These are phyloP conservation scores for Colletotrichum cuscutae DNA, from an alignment of 2,329 filamentous ascomycete genomes.

Conservation along the genomic window DNA sequence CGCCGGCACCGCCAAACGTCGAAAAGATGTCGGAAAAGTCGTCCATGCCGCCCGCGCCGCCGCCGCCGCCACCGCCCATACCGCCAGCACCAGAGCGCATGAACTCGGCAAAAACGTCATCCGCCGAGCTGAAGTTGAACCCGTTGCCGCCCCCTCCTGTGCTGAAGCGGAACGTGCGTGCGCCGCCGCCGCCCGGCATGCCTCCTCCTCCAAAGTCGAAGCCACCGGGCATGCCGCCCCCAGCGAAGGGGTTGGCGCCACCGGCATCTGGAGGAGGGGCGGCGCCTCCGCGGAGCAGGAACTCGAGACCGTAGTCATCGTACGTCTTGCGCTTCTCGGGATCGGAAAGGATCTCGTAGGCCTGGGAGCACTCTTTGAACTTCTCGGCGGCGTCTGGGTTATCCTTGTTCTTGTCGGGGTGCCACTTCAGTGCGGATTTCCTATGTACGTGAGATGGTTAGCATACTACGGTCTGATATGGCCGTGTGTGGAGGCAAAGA, in stretches of 20 bases:
- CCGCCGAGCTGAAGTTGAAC: constrained; percentile 86
- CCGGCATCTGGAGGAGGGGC: constrained; percentile 71
- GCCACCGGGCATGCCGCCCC: constrained; percentile 63
- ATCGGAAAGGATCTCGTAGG: constrained; percentile 97
- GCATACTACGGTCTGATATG: constrained; percentile 34
- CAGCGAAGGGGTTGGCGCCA: constrained; percentile 70
- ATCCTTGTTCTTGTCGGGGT: constrained; percentile 98
- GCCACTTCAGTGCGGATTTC: constrained; percentile 89
- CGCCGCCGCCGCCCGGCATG: constrained; percentile 50
- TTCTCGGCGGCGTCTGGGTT: constrained; percentile 87
- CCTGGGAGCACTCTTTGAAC: constrained; percentile 98
- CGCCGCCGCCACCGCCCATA: constrained; percentile 52
- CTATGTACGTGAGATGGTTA: constrained; percentile 57
- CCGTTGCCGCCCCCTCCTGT: constrained; percentile 65
- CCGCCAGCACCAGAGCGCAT: constrained; percentile 67
- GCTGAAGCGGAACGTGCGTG: constrained; percentile 73
- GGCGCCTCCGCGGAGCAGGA: constrained; percentile 83
- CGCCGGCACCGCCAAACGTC: constrained; percentile 55
- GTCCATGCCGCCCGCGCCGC: constrained; percentile 50
- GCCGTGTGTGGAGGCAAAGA: neutral
- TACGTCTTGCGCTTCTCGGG: constrained; percentile 97
- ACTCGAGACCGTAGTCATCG: constrained; percentile 94
- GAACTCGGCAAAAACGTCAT: constrained; percentile 88
- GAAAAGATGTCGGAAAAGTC: constrained; percentile 67
- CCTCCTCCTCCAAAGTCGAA: constrained; percentile 63